Evolutionary conservation across 176 grass and related monocot genomes (phyloP).

Genomic region (Tuctoria greenei): DNA sequence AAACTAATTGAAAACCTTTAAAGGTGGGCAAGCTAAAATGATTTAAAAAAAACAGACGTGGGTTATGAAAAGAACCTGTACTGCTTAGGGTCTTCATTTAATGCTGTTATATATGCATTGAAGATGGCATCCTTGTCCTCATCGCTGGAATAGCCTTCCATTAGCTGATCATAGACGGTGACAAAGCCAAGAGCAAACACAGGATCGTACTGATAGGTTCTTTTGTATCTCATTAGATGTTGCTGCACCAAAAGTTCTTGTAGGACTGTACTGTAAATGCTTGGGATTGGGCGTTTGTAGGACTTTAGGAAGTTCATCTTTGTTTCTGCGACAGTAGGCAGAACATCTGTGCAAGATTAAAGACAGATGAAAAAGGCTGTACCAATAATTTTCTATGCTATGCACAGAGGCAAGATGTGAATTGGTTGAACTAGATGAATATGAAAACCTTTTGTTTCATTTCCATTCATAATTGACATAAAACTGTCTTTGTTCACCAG

Average conservation of each 20-base stretch:
- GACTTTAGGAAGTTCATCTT: conserved; percentile 85
- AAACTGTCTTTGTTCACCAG: neutral
- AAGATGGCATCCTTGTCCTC: conserved; percentile 83
- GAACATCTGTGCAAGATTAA: conserved; percentile 56
- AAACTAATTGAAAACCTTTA: conserved; percentile 6
- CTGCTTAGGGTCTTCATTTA: conserved; percentile 82
- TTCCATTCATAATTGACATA: neutral
- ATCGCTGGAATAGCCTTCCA: conserved; percentile 88
- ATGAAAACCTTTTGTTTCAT: neutral
- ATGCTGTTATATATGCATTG: conserved; percentile 68
- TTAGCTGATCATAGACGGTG: conserved; percentile 88
- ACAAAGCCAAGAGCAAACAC: conserved; percentile 97
- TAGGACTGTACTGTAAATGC: conserved; percentile 90
- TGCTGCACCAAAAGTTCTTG: conserved; percentile 95
- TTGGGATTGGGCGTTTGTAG: conserved; percentile 92
- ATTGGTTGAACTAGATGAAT: neutral
- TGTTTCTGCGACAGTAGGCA: conserved; percentile 83
- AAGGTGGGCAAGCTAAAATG: conserved; percentile 1
- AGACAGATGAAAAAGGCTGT: conserved; percentile 28
- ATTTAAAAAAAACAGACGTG: conserved; percentile 12
- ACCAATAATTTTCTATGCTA: conserved; percentile 4
- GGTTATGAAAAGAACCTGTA: conserved; percentile 60
- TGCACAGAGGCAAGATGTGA: neutral
- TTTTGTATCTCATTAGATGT: conserved; percentile 98
- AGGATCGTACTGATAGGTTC: conserved; percentile 86